phyloP scores from a whole-genome alignment of 1,284 basidiomycete species.

The Ceratobasidium sp. region DNA sequence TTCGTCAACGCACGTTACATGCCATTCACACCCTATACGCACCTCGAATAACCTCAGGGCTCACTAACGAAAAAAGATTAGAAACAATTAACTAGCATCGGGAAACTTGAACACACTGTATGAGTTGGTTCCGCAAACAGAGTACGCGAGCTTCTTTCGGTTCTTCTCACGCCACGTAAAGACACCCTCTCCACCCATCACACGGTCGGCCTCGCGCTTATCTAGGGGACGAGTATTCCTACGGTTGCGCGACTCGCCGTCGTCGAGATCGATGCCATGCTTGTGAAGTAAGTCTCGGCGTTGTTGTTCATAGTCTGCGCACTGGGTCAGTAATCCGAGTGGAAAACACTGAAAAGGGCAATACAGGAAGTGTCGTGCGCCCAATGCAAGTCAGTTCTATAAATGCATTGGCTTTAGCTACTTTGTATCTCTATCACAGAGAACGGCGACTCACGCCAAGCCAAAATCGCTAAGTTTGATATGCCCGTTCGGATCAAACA shows the following conservation, averaged over 20 bases:
- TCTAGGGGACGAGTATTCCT: conserved; percentile 75
- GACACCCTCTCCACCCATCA: conserved; percentile 78
- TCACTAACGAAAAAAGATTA: conserved; percentile 64
- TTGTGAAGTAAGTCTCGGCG: conserved; percentile 86
- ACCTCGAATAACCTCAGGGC: conserved; percentile 89
- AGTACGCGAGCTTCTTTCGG: conserved; percentile 91
- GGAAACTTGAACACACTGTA: conserved; percentile 69
- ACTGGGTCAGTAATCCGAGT: conserved; percentile 35
- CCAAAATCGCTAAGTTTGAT: conserved; percentile 96
- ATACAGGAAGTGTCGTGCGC: conserved; percentile 89
- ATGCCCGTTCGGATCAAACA: conserved; percentile 92
- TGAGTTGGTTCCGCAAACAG: conserved; percentile 90
- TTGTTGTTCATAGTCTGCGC: conserved; percentile 90
- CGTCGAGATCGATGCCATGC: conserved; percentile 93
- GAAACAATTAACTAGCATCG: background rate
- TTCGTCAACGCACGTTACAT: background rate
- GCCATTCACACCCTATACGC: background rate
- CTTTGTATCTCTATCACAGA: background rate
- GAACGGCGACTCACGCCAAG: conserved; percentile 71
- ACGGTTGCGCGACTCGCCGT: conserved; percentile 65
- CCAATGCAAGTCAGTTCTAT: conserved; percentile 84
- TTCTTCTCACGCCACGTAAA: conserved; percentile 96
- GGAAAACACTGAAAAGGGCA: conserved; percentile 28
- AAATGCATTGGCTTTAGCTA: conserved; percentile 12
- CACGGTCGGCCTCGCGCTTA: conserved; percentile 74